These are phyloP conservation scores for Collybia sordida DNA, from an alignment of 768 basidiomycete species.

Conservation along the genomic window DNA sequence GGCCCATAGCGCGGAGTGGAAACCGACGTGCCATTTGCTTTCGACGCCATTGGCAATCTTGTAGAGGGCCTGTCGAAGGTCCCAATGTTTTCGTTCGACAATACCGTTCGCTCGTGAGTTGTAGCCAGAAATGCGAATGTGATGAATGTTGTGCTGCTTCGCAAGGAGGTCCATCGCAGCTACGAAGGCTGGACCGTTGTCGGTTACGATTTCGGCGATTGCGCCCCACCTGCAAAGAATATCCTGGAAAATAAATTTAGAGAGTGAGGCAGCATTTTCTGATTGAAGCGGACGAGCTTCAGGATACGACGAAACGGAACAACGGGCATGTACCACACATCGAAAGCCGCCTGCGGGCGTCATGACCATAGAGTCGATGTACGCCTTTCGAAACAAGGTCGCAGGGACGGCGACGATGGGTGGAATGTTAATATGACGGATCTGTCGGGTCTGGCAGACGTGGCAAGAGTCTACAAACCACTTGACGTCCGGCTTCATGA, in stretches of 20 bases:
- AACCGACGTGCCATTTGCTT: too few species aligned
- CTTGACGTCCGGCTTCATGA: too few species aligned
- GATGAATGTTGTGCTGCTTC: slow-evolving; percentile 22
- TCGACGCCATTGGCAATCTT: too few species aligned
- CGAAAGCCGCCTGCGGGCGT: slow-evolving; percentile 27
- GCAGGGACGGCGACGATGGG: slow-evolving; percentile 14
- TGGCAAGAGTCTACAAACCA: too few species aligned
- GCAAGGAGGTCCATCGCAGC: slow-evolving; percentile 16
- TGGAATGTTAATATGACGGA: too few species aligned
- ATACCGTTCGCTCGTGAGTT: slow-evolving; percentile 35
- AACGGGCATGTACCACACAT: slow-evolving; percentile 36
- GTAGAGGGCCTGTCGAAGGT: too few species aligned
- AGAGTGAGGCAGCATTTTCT: slow-evolving; percentile 25
- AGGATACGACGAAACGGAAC: slow-evolving; percentile 29
- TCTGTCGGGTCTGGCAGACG: too few species aligned
- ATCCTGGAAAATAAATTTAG: slow-evolving; percentile 34
- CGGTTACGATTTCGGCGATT: slow-evolving; percentile 34
- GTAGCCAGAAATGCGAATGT: slow-evolving; percentile 35
- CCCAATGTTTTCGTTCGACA: slow-evolving; percentile 24
- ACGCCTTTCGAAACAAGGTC: slow-evolving; percentile 29
- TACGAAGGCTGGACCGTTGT: slow-evolving; percentile 33
- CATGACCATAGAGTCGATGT: slow-evolving; percentile 42
- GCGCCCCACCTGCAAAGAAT: slow-evolving; percentile 27
- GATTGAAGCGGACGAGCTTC: slow-evolving; percentile 26
- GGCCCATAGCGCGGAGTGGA: too few species aligned